Evolutionary conservation across 2,329 filamentous ascomycete genomes (phyloP).

Genomic region (Aspergillus aculeatinus): DNA sequence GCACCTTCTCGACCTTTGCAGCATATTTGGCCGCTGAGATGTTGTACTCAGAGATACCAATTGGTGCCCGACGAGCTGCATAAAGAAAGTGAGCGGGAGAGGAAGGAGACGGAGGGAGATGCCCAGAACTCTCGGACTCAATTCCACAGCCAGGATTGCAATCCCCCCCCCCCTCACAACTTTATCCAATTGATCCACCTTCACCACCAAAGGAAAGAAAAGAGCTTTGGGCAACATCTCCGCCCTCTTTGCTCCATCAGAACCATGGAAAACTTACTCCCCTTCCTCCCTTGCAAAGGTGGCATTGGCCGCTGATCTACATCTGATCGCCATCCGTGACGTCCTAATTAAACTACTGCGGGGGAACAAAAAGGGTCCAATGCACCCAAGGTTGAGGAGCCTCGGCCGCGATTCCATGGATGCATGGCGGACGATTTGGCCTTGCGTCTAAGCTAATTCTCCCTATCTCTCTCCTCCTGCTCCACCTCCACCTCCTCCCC

Average conservation of each 20-base stretch:
- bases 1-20: background rate
- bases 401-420: background rate
- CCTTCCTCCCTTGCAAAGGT: background rate
- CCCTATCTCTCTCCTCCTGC: background rate
- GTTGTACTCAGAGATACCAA: background rate
- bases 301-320: background rate
- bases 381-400: background rate
- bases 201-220: background rate
- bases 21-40: background rate
- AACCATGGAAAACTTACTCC: background rate
- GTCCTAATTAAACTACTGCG: background rate
- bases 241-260: background rate
- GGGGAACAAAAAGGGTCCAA: background rate
- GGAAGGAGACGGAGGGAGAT: background rate
- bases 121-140: background rate
- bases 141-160: background rate
- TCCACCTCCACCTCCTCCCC: background rate
- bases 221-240: no score
- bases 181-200: background rate
- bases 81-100: background rate
- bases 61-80: background rate
- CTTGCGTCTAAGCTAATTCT: background rate
- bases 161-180: background rate
- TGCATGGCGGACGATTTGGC: background rate
- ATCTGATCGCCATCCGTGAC: background rate